These are phyloP conservation scores for Podospora pseudoanserina DNA, from an alignment of 495 filamentous ascomycete species.

Conservation along the genomic window DNA sequence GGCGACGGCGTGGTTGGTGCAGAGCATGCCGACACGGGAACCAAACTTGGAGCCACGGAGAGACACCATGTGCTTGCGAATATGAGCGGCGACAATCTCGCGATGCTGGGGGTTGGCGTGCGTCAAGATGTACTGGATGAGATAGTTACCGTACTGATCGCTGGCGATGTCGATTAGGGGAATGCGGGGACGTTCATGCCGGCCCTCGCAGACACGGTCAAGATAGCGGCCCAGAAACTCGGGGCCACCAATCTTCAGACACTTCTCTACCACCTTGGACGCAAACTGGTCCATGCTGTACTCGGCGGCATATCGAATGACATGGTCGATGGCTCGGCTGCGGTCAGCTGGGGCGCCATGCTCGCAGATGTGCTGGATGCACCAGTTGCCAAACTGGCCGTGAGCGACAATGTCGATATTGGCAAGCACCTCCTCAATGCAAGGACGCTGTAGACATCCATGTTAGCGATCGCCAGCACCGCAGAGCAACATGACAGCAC, in stretches of 20 bases:
- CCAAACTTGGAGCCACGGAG: slow-evolving; percentile 97
- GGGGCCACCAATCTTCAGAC: slow-evolving; percentile 88
- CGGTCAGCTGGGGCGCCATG: slow-evolving; percentile 90
- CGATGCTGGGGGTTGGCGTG: slow-evolving; percentile 82
- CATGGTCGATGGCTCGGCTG: slow-evolving; percentile 89
- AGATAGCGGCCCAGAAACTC: slow-evolving; percentile 94
- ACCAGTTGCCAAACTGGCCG: slow-evolving; percentile 99
- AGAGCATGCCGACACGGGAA: slow-evolving; percentile 96
- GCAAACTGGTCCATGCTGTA: slow-evolving; percentile 99
- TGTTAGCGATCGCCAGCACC: slow-evolving; percentile 28
- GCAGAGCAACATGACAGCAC: neutral
- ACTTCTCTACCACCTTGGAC: slow-evolving; percentile 98
- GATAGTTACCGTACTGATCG: slow-evolving; percentile 97
- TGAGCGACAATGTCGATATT: slow-evolving; percentile 95
- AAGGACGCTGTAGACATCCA: slow-evolving; percentile 66
- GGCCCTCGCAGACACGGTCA: slow-evolving; percentile 86
- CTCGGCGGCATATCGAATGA: slow-evolving; percentile 85
- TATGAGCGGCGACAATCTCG: slow-evolving; percentile 87
- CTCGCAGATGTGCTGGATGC: slow-evolving; percentile 98
- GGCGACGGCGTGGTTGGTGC: slow-evolving; percentile 84
- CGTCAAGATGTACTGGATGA: slow-evolving; percentile 93
- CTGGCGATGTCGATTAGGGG: slow-evolving; percentile 97
- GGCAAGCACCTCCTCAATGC: slow-evolving; percentile 90
- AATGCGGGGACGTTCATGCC: slow-evolving; percentile 87
- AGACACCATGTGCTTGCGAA: slow-evolving; percentile 99